Conservation (phyloP, 2,329 filamentous ascomycete species). For the Cytospora piceae region DNA sequence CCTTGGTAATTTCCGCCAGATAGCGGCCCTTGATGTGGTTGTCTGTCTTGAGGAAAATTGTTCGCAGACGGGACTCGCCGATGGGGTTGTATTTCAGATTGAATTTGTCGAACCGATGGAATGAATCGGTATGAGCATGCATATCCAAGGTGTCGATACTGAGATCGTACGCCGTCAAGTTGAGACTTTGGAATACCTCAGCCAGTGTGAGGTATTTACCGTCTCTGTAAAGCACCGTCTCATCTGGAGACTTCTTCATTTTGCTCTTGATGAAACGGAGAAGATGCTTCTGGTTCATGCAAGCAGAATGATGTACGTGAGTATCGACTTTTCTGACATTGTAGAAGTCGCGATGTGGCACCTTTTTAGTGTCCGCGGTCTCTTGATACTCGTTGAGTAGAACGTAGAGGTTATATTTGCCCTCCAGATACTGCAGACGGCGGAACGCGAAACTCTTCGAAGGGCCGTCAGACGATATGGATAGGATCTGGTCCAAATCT, state of each 20-base stretch:
- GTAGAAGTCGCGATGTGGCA: conserved; percentile 98
- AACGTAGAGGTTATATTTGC: conserved; percentile 93
- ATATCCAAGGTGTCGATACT: conserved; percentile 99
- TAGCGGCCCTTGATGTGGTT: conserved; percentile 97
- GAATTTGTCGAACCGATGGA: conserved; percentile 99
- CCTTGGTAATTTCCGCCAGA: conserved; percentile 94
- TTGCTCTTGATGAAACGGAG: conserved; percentile 99
- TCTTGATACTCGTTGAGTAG: conserved; percentile 97
- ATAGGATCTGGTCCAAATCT: conserved; percentile 84
- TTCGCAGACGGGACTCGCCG: conserved; percentile 89
- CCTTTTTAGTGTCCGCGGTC: conserved; percentile 95
- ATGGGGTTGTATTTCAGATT: conserved; percentile 99
- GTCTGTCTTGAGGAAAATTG: conserved; percentile 99
- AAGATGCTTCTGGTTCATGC: conserved; percentile 99
- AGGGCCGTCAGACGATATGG: conserved; percentile 91
- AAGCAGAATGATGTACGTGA: conserved; percentile 97
- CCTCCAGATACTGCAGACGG: conserved; percentile 91
- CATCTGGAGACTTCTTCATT: conserved; percentile 97
- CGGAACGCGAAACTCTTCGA: conserved; percentile 97
- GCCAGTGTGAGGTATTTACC: conserved; percentile 87
- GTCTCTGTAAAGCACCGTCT: conserved; percentile 90
- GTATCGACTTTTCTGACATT: conserved; percentile 99
- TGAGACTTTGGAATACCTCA: conserved; percentile 97
- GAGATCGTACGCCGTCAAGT: conserved; percentile 93
- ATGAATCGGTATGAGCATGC: conserved; percentile 98